Base-by-base conservation (phyloP, 257 asterid genomes). In the Ilex aquifolium region DNA sequence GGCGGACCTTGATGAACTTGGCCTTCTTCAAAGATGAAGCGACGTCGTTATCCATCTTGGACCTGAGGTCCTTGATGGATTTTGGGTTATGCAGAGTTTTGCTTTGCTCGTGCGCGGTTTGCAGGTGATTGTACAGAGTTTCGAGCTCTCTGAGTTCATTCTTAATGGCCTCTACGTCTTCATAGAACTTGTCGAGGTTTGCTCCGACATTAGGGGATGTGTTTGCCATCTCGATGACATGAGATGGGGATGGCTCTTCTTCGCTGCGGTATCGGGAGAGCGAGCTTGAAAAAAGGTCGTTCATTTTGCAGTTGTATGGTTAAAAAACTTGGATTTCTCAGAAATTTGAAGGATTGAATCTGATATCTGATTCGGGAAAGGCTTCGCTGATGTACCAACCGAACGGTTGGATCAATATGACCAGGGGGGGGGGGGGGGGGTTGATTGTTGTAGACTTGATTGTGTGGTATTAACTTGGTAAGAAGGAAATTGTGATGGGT, bases 201-300 rank as follows among this genome's bases (percentile, higher is more conserved):
- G 10, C n/a, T 3, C n/a, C 52, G 1, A 8, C 42, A 36, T 4
- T 36, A 2, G 42, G 8, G 8, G 42, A 2, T 17, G 72, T 49
- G 31, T 1, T 49, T 10, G 46, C 40, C 72, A 67, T 67, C 72
- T 67, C 65, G 44, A 67, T 50, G 32, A n/a, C 17, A 10, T 44
- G 40, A 3, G 54, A 32, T 32, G 46, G 66, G 5, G 72, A 44
- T 10, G 72, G 59, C 50, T 67, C 65, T 27, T 60, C 72, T 57
- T 40, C 55, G 17, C 60, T 13, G 32, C 55, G 54, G 39, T 51
- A 67, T 3, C 65, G 59, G 36, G 72, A 67, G 49, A 67, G 59
- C 4, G 72, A 67, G 3, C 72, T 58, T 10, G 72, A 67, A 16
- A 67, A 67, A 50, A 67, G 72, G 50, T 67, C 61, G 11, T 67